phyloP scores from a whole-genome alignment of 2,329 filamentous ascomycete species.

The Pyricularia sp. region DNA sequence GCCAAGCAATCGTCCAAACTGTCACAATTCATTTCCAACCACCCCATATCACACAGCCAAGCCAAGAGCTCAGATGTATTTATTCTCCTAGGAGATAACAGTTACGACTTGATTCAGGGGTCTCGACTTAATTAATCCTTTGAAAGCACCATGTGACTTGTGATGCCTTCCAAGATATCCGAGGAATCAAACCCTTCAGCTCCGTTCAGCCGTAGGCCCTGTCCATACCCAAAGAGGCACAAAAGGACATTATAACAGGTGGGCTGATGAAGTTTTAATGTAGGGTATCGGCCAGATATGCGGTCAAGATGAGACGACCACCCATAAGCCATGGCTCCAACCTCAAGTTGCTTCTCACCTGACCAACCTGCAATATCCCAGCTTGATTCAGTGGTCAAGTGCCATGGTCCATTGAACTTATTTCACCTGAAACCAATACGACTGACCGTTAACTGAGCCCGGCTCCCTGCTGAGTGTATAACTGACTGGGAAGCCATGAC shows the following conservation, averaged over 20 bases:
- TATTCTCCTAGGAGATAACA: not conserved
- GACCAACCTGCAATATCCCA: too few species aligned
- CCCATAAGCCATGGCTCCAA: too few species aligned
- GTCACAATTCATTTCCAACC: not conserved
- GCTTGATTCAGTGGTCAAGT: too few species aligned
- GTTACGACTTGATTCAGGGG: not conserved
- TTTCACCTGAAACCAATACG: too few species aligned
- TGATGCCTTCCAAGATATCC: not conserved
- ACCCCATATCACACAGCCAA: not conserved
- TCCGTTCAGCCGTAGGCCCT: not conserved
- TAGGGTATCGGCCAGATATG: not conserved
- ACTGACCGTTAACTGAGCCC: too few species aligned
- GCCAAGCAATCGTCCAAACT: not conserved
- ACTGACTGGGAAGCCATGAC: not conserved
- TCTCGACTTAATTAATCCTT: too few species aligned
- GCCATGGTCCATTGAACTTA: too few species aligned
- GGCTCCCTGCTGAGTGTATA: too few species aligned
- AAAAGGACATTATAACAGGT: not conserved
- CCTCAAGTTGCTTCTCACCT: too few species aligned
- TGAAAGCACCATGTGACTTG: not conserved
- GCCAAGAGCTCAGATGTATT: not conserved
- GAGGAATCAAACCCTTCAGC: not conserved
- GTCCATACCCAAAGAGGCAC: not conserved
- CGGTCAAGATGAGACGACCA: too few species aligned
- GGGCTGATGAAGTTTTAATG: not conserved